phyloP scores from a whole-genome alignment of 805 yeast species.

The Nakazawaea wickerhamii region DNA sequence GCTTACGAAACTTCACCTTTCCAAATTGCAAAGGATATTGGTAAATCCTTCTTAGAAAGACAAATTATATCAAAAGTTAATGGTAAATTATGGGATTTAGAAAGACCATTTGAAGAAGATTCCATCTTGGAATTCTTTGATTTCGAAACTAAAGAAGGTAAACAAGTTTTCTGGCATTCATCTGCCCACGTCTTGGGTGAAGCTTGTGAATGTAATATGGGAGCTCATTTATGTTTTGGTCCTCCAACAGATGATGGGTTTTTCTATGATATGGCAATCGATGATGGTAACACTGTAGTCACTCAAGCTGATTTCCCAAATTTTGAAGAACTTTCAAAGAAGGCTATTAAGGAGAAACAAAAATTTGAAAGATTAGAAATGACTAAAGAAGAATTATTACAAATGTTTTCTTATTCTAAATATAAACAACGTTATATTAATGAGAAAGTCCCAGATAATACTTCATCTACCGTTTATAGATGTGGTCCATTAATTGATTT shows the following conservation, averaged over 20 bases:
- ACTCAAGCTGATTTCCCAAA: constrained; percentile 77
- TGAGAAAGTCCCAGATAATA: constrained; percentile 91
- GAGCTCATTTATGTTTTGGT: constrained; percentile 89
- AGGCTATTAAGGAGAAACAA: constrained; percentile 92
- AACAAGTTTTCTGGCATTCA: constrained; percentile 96
- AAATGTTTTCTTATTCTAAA: constrained; percentile 94
- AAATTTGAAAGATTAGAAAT: constrained; percentile 89
- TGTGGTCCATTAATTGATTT: constrained; percentile 96
- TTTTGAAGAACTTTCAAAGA: constrained; percentile 81
- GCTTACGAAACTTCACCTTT: constrained; percentile 90
- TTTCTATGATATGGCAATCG: constrained; percentile 91
- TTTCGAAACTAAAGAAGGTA: constrained; percentile 92
- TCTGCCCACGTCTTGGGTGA: constrained; percentile 98
- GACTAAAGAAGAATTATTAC: constrained; percentile 84
- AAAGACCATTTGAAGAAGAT: constrained; percentile 81
- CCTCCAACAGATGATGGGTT: constrained; percentile 98
- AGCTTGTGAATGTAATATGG: constrained; percentile 93
- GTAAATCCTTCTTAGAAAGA: constrained; percentile 83
- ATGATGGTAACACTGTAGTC: constrained; percentile 68
- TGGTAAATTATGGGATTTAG: constrained; percentile 91
- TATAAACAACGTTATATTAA: constrained; percentile 85
- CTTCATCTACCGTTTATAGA: constrained; percentile 93
- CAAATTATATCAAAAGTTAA: constrained; percentile 88
- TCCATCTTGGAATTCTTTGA: constrained; percentile 75
- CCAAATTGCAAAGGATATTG: constrained; percentile 76